Conservation (phyloP, 2,329 filamentous ascomycete species). For the Penicillium hordei region DNA sequence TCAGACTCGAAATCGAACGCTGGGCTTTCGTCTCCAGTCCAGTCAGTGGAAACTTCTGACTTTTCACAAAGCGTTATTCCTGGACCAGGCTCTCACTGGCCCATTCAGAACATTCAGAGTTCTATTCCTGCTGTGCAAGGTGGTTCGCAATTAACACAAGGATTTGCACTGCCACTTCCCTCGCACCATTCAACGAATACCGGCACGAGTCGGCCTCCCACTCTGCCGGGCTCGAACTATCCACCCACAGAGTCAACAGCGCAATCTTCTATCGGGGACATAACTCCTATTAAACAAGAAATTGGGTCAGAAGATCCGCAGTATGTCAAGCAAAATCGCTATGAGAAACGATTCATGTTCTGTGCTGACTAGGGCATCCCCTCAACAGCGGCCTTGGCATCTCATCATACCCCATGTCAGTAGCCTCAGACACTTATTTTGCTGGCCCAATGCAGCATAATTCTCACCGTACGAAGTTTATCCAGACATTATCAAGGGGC, state of each 20-base stretch:
- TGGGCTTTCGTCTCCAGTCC: slow-evolving; percentile 11
- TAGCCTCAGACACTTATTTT: slow-evolving; percentile 24
- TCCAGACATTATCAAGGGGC: background rate
- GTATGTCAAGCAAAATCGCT: slow-evolving; percentile 9
- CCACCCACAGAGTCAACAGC: slow-evolving; percentile 5
- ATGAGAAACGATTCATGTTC: background rate
- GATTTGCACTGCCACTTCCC: slow-evolving; percentile 10
- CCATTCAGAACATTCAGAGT: slow-evolving; percentile 13
- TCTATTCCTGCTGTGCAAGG: slow-evolving; percentile 5
- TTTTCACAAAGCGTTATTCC: slow-evolving; percentile 16
- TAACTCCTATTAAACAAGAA: slow-evolving; percentile 8
- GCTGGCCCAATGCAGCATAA: slow-evolving; percentile 33
- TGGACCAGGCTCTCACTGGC: slow-evolving; percentile 13
- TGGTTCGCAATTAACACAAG: slow-evolving; percentile 1
- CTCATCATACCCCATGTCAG: slow-evolving; percentile 24
- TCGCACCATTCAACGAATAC: slow-evolving; percentile 13
- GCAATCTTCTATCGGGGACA: slow-evolving; percentile 9
- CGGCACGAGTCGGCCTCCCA: slow-evolving; percentile 7
- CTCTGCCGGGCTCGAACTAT: slow-evolving; percentile 7
- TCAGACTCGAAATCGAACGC: slow-evolving; percentile 6
- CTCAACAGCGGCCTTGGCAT: slow-evolving; percentile 18
- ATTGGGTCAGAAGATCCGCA: slow-evolving; percentile 6
- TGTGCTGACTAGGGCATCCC: slow-evolving; percentile 6
- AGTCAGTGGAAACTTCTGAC: slow-evolving; percentile 16
- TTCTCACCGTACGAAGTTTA: slow-evolving; percentile 27